A percentile compares a stretch with the other conserved stretches of the same genome.
phyloP scores from a whole-genome alignment of 768 basidiomycete species.

The Pleurotus tuoliensis region DNA sequence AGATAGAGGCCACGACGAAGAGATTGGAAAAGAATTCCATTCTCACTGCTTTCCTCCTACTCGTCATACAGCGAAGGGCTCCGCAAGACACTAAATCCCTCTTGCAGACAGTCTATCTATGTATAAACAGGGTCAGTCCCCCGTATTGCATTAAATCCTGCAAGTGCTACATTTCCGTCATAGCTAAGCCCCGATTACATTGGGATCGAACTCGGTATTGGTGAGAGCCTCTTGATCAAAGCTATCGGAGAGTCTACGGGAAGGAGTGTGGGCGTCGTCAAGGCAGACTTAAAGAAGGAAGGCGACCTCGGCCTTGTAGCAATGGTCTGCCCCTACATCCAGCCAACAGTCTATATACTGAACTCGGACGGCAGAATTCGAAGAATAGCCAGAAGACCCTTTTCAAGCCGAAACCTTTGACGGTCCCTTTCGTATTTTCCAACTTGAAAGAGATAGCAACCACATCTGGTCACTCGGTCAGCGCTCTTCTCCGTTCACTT shows the following conservation, averaged over 20 bases:
- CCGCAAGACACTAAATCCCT: constrained; percentile 71
- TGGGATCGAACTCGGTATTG: constrained; percentile 93
- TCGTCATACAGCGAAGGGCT: constrained; percentile 85
- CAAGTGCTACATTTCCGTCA: constrained; percentile 7
- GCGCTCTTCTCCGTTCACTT: background rate
- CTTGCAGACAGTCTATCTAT: constrained; percentile 88
- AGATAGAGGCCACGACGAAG: constrained; percentile 94
- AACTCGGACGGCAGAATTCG: constrained; percentile 58
- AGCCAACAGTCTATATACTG: background rate
- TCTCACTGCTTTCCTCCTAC: constrained; percentile 82
- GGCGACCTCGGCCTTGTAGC: constrained; percentile 96
- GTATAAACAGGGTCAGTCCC: constrained; percentile 83
- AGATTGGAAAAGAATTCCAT: constrained; percentile 88
- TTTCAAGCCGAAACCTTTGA: constrained; percentile 91
- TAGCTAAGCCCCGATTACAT: constrained; percentile 94
- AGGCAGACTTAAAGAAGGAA: constrained; percentile 89
- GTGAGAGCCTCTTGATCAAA: constrained; percentile 90
- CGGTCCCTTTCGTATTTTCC: constrained; percentile 86
- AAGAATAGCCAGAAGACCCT: constrained; percentile 90
- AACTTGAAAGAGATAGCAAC: constrained; percentile 87
- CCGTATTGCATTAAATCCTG: background rate
- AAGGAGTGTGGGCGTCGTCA: constrained; percentile 76
- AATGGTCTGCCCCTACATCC: constrained; percentile 52
- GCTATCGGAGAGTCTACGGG: constrained; percentile 95
- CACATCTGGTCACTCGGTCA: constrained; percentile 76